Conservation (phyloP, 768 basidiomycete genomes). For the Kwoniella sp. region DNA sequence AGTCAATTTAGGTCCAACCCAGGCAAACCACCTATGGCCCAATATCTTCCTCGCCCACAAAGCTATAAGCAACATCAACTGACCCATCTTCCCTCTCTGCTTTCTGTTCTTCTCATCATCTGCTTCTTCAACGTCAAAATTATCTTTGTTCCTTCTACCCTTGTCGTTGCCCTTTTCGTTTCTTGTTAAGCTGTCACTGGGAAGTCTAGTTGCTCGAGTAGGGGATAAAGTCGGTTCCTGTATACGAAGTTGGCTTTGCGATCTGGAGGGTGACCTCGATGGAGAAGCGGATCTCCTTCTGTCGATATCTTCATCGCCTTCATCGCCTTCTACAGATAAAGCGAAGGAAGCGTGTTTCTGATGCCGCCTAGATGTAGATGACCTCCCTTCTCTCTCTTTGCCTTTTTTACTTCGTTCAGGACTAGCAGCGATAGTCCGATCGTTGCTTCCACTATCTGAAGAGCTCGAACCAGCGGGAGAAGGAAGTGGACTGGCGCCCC, state of each 20-base stretch:
- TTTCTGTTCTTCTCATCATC: not conserved
- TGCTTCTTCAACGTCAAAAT: not conserved
- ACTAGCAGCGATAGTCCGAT: not conserved
- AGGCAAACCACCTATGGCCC: slow-evolving; percentile 38
- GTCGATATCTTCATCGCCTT: not conserved
- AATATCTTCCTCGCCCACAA: slow-evolving; percentile 21
- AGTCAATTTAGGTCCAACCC: slow-evolving; percentile 44
- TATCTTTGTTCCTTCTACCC: not conserved
- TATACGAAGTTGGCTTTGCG: not conserved
- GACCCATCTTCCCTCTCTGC: slow-evolving; percentile 8
- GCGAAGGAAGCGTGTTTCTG: slow-evolving; percentile 18
- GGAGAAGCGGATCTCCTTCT: not conserved
- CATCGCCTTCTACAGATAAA: slow-evolving; percentile 3
- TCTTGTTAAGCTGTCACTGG: not conserved
- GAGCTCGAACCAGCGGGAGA: not conserved
- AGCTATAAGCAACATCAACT: not conserved
- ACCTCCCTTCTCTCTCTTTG: not conserved
- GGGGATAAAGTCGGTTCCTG: not conserved
- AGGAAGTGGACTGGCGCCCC: not conserved
- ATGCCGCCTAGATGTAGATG: not conserved
- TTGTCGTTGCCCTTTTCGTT: not conserved
- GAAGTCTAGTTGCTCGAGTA: not conserved
- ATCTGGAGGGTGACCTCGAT: not conserved
- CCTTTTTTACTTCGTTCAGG: not conserved
- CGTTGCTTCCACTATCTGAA: not conserved